Evolutionary conservation across 345 rosid genomes (phyloP).

Genomic region (Hirschfeldia incana): DNA sequence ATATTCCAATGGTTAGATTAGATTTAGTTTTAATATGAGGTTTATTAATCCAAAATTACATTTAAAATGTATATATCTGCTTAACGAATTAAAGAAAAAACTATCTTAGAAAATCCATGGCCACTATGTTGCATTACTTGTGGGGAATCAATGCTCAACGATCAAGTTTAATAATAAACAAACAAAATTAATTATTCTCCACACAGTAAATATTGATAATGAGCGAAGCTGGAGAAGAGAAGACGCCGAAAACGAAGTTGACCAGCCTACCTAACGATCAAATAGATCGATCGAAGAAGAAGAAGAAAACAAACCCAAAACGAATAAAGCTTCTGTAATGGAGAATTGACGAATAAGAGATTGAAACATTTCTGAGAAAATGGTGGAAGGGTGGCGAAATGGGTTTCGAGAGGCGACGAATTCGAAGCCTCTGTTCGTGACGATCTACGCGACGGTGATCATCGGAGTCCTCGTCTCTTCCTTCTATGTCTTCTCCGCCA

Average conservation of each 20-base stretch:
- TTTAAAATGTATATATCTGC: no score
- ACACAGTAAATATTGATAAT: constrained; percentile 15
- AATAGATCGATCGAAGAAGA: constrained; percentile 38
- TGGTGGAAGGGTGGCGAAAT: constrained; percentile 67
- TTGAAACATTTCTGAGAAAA: not conserved
- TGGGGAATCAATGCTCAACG: not conserved
- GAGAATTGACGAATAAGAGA: constrained; percentile 24
- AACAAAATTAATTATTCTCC: not conserved
- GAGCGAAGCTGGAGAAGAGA: constrained; percentile 27
- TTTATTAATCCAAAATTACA: no score
- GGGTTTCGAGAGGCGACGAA: constrained; percentile 64
- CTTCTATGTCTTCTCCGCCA: constrained; percentile 79
- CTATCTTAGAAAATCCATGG: no score
- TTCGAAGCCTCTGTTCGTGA: constrained; percentile 75
- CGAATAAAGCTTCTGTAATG: constrained; percentile 29
- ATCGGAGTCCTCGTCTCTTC: constrained; percentile 76
- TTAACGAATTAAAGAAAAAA: no score
- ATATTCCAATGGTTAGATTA: no score
- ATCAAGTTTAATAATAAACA: not conserved
- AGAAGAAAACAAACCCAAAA: constrained; percentile 10
- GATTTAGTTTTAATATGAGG: no score
- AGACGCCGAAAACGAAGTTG: constrained; percentile 43
- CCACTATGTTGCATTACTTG: not conserved
- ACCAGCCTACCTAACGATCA: constrained; percentile 38
- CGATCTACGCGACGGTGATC: constrained; percentile 79